Evolutionary conservation across 495 filamentous ascomycete genomes (phyloP), one percentile per base, ranked within the genome.

Genomic region (Lasiosphaeris hirsuta): DNA sequence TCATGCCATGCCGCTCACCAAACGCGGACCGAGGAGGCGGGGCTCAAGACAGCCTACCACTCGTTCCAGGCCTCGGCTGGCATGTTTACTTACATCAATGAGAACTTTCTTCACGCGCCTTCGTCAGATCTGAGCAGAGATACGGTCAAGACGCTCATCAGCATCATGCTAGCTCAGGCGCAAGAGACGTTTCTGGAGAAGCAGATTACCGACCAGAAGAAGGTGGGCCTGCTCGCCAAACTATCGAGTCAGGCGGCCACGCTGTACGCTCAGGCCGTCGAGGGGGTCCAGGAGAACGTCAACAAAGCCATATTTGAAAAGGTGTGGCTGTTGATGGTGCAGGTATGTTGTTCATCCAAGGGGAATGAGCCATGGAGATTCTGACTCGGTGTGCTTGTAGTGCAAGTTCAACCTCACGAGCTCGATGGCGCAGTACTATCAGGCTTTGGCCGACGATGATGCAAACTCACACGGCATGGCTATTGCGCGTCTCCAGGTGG

Each of bases 41-140:
- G 95, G 23, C 82, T 97, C 60, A 98, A 97, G 74, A 94, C 90
- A 13, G 89, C 94, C 3, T 98, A 96, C 67, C 93, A 98, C 72
- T 97, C 94, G 17, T 97, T 97, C 78, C 94, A 98, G 70, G 94
- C 94, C 36, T 88, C 92, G 19, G 94, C 94, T 10, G 94, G 94
- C 71, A 98, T 98, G 94, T 98, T 97, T 72, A 97, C 92, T 15
- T 98, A 98, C 65, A 97, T 98, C 76, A 98, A 97, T 71, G 92
- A 97, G 75, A 97, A 98, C 74, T 98, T 98, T 72, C 76, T 97
- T 40, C 95, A 98, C 67, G 94, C 94, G 36, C 94, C 94, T 3
- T 96, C 92, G 9, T 94, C 89, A 23, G 94, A 98, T 66, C 74
- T 98, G 36, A 96, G 92, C 69, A 80, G 92, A 57, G 91, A 97